Conservation (phyloP, 2,329 filamentous ascomycete species). For the Cadophora gregata region DNA sequence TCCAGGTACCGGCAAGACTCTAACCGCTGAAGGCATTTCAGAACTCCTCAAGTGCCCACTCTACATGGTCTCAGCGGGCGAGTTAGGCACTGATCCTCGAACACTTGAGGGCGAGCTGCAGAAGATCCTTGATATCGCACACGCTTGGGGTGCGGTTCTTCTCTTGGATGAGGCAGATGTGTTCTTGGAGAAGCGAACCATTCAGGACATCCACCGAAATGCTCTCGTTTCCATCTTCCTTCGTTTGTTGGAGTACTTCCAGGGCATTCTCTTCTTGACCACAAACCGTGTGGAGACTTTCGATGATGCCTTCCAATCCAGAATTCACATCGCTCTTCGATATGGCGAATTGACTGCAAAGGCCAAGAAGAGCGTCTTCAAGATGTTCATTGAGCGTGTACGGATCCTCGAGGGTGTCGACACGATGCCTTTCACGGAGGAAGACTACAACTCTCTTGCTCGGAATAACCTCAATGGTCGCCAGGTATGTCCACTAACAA, state of each 20-base stretch:
- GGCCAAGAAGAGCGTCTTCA: slow-evolving; percentile 81
- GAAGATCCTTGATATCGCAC: slow-evolving; percentile 84
- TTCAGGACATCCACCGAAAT: slow-evolving; percentile 85
- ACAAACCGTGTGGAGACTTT: slow-evolving; percentile 90
- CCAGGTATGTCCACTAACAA: slow-evolving; percentile 55
- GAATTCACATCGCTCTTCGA: slow-evolving; percentile 83
- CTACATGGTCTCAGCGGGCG: slow-evolving; percentile 83
- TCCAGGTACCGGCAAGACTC: slow-evolving; percentile 86
- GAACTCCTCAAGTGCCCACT: slow-evolving; percentile 82
- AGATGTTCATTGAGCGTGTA: slow-evolving; percentile 80
- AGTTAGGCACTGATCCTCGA: slow-evolving; percentile 78
- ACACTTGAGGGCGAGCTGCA: slow-evolving; percentile 78
- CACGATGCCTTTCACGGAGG: slow-evolving; percentile 66
- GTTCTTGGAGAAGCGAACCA: slow-evolving; percentile 81
- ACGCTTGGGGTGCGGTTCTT: slow-evolving; percentile 84
- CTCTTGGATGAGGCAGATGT: slow-evolving; percentile 87
- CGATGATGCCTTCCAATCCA: slow-evolving; percentile 87
- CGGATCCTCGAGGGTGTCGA: slow-evolving; percentile 66
- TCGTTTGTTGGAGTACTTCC: slow-evolving; percentile 86
- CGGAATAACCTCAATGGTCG: slow-evolving; percentile 72
- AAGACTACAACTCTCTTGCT: slow-evolving; percentile 70
- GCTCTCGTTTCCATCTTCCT: slow-evolving; percentile 88
- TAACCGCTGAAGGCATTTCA: slow-evolving; percentile 86
- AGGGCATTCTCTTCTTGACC: slow-evolving; percentile 87
- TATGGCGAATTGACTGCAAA: slow-evolving; percentile 77